phyloP scores from a whole-genome alignment of 2,329 filamentous ascomycete genomes.

The Acrocalymma vagum region DNA sequence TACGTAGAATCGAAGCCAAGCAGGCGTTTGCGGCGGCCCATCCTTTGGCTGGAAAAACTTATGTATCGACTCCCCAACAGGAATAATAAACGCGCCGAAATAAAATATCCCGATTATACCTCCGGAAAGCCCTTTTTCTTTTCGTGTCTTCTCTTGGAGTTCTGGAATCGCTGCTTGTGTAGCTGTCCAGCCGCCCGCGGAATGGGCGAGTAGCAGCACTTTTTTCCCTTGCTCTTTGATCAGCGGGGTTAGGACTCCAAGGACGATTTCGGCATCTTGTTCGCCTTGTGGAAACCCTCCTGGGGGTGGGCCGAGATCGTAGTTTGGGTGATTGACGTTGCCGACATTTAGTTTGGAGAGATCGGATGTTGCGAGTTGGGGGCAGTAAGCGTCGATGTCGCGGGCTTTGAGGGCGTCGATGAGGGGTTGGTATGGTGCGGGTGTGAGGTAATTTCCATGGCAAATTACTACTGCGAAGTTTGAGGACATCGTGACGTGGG shows the following conservation, averaged over 20 bases:
- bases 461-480: conserved; percentile 43
- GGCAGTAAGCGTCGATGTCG: conserved; percentile 42
- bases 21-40: conserved; percentile 7
- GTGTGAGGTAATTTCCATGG: conserved; percentile 41
- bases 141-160: conserved; percentile 25
- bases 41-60: conserved; percentile 19
- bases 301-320: conserved; percentile 27
- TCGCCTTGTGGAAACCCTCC: conserved; percentile 36
- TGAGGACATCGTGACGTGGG: no score
- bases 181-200: conserved; percentile 44
- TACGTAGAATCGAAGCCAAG: conserved; percentile 17
- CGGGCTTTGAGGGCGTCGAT: conserved; percentile 24
- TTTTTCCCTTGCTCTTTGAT: conserved; percentile 27
- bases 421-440: conserved; percentile 38
- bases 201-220: conserved; percentile 43
- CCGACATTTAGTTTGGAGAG: conserved; percentile 22
- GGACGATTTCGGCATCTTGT: conserved; percentile 11
- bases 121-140: conserved; percentile 6
- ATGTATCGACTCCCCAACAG: conserved; percentile 15
- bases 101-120: conserved; percentile 19
- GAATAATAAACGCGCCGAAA: conserved; percentile 19
- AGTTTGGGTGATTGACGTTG: conserved; percentile 11
- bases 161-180: conserved; percentile 39
- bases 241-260: conserved; percentile 6
- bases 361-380: conserved; percentile 44